phyloP scores from a whole-genome alignment of 2,329 filamentous ascomycete species.

The Teratosphaeria nubilosa region DNA sequence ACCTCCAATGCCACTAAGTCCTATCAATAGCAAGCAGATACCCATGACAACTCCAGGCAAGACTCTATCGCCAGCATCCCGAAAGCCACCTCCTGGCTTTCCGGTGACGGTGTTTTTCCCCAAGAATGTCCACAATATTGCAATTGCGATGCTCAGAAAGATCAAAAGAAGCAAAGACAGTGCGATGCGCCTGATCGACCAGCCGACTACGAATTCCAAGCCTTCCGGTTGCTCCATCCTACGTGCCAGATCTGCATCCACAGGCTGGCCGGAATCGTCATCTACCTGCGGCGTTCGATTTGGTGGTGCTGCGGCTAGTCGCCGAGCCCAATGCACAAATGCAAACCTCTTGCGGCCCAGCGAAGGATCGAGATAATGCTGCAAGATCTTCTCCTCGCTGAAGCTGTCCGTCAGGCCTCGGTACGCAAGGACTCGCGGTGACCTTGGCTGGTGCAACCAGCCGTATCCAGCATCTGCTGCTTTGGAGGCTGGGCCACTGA shows the following conservation, averaged over 20 bases:
- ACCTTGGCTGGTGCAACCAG: conserved; percentile 18
- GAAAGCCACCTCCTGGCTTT: conserved; percentile 14
- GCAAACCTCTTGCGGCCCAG: conserved; percentile 29
- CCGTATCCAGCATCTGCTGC: conserved; percentile 20
- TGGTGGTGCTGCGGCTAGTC: conserved; percentile 20
- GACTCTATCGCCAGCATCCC: conserved; percentile 26
- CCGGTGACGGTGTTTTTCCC: conserved; percentile 16
- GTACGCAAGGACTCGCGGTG: conserved; percentile 20
- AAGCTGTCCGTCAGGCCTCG: conserved; percentile 26
- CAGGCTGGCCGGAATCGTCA: conserved; percentile 3
- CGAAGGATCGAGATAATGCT: conserved; percentile 24
- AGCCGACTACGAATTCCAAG: conserved; percentile 27
- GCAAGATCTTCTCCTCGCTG: conserved; percentile 30
- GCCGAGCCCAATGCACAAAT: conserved; percentile 36
- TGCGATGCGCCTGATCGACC: conserved; percentile 23
- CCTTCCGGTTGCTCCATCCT: conserved; percentile 21
- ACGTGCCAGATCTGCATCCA: conserved; percentile 9
- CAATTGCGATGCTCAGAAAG: conserved; percentile 18
- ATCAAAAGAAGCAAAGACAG: conserved; percentile 20
- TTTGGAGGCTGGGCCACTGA: conserved; percentile 16
- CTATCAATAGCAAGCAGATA: conserved; percentile 25
- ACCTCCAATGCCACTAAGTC: conserved; percentile 21
- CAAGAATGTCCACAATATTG: conserved; percentile 28
- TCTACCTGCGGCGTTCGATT: not conserved
- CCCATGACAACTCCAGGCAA: conserved; percentile 25